Evolutionary conservation across 2,329 filamentous ascomycete genomes (phyloP).

Genomic region (Catunica adiposa): DNA sequence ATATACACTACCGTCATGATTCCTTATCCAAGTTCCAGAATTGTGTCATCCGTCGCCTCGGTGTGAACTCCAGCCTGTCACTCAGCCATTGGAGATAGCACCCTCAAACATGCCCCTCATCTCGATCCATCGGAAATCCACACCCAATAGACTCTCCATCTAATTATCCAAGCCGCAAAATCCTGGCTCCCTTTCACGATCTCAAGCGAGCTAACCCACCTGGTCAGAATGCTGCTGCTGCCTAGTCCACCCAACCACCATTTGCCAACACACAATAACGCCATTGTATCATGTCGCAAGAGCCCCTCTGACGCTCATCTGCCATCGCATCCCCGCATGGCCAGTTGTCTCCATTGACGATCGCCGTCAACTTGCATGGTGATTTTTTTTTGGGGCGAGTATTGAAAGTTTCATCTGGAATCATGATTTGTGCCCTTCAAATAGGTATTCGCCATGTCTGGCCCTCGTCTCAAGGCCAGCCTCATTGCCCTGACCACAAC

Average conservation of each 20-base stretch:
- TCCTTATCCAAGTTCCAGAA: too few species aligned
- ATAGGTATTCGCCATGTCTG: neutral
- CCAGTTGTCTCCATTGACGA: too few species aligned
- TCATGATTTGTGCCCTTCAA: too few species aligned
- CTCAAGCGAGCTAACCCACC: neutral
- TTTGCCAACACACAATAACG: neutral
- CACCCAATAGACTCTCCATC: neutral
- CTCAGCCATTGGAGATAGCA: too few species aligned
- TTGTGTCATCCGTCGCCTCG: too few species aligned
- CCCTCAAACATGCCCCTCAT: neutral
- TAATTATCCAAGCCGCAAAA: neutral
- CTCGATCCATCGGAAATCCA: neutral
- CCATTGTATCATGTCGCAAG: neutral
- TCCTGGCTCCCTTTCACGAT: neutral
- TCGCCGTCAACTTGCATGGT: too few species aligned
- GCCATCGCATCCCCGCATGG: too few species aligned
- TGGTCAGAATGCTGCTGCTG: neutral
- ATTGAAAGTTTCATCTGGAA: too few species aligned
- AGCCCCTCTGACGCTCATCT: too few species aligned
- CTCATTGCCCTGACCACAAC: neutral
- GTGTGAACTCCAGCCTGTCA: too few species aligned
- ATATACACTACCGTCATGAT: too few species aligned
- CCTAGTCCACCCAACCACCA: conserved; percentile 1
- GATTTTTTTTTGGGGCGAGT: too few species aligned
- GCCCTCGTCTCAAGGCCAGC: neutral